phyloP scores from a whole-genome alignment of 768 basidiomycete species.

The Rossbeevera mucosa region DNA sequence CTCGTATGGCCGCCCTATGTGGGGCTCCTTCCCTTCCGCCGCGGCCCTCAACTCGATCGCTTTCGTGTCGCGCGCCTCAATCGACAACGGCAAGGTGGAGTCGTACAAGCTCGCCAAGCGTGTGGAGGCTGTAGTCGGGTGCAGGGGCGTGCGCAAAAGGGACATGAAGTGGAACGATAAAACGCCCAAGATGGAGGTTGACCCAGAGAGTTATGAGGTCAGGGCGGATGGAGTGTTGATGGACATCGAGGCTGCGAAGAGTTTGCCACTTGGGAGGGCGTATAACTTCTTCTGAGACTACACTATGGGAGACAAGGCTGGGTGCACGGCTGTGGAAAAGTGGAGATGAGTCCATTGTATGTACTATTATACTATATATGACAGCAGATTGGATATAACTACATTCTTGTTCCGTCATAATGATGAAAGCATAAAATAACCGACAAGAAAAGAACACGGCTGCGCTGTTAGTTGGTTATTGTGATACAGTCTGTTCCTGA shows the following conservation, averaged over 20 bases:
- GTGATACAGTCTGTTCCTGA: neutral
- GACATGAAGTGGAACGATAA: constrained; percentile 92
- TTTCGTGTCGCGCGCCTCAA: constrained; percentile 78
- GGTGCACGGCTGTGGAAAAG: too few relatives aligned
- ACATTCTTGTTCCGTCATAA: constrained; percentile 14
- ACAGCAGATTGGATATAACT: neutral
- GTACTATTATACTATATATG: constrained; percentile 5
- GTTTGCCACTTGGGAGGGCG: constrained; percentile 59
- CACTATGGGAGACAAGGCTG: too few relatives aligned
- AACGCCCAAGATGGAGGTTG: constrained; percentile 81
- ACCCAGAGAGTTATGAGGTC: constrained; percentile 91
- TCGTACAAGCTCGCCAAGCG: constrained; percentile 70
- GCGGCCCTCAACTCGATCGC: constrained; percentile 81
- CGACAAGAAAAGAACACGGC: too few relatives aligned
- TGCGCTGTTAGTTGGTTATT: neutral
- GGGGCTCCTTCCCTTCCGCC: constrained; percentile 74
- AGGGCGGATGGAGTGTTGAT: constrained; percentile 68
- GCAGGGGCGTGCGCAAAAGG: constrained; percentile 72
- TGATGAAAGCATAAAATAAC: constrained; percentile 22
- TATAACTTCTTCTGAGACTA: constrained; percentile 87
- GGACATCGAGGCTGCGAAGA: constrained; percentile 71
- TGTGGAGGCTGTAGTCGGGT: constrained; percentile 69
- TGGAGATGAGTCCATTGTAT: neutral
- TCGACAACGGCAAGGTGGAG: constrained; percentile 53
- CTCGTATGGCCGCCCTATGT: constrained; percentile 84